Evolutionary conservation across 805 yeast genomes (phyloP).

Genomic region (Lipomyces starkeyi): DNA sequence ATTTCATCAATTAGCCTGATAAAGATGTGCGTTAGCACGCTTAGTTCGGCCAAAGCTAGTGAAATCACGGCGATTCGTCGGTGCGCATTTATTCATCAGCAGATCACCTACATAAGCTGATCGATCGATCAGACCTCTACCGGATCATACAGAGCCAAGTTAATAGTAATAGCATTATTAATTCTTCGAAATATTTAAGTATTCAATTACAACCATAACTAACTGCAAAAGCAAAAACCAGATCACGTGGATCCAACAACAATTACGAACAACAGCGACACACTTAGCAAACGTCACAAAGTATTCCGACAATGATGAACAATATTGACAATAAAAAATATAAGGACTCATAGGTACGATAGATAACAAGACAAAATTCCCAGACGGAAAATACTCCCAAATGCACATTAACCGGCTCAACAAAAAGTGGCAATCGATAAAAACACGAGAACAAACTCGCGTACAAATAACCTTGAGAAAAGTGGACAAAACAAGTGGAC

Average conservation of each 20-base stretch:
- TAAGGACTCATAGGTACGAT: background rate
- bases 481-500: background rate
- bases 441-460: background rate
- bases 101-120: background rate
- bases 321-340: background rate
- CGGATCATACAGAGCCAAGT: background rate
- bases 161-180: background rate
- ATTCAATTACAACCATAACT: background rate
- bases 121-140: background rate
- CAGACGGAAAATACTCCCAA: background rate
- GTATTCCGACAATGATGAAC: background rate
- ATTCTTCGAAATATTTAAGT: background rate
- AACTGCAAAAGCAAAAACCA: background rate
- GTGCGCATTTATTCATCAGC: too few species aligned
- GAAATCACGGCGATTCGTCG: too few species aligned
- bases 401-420: background rate
- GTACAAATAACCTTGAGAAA: background rate
- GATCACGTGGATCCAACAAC: background rate
- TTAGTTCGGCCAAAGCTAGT: too few species aligned
- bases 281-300: background rate
- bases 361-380: constrained; percentile 4
- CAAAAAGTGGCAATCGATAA: background rate
- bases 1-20: too few species aligned
- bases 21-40: too few species aligned
- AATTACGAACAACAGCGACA: background rate